These are phyloP conservation scores for Biscutella laevigata DNA, from an alignment of 441 rosid species.

Conservation along the genomic window DNA sequence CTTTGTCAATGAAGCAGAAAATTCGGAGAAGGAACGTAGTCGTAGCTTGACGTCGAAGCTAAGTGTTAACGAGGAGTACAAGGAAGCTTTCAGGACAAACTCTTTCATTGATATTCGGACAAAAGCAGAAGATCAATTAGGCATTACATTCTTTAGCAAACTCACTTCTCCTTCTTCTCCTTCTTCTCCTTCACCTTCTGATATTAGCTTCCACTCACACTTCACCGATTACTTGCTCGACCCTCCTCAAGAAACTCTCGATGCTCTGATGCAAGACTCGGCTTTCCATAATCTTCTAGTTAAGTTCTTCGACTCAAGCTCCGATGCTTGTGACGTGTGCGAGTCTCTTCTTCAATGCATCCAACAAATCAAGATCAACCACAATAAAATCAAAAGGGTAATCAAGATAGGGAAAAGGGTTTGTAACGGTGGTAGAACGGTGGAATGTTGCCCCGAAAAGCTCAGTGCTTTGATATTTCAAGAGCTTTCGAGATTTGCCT, in stretches of 20 bases:
- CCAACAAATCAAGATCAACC: constrained; percentile 44
- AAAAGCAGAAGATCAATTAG: constrained; percentile 44
- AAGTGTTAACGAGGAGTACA: constrained; percentile 68
- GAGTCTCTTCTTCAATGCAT: constrained; percentile 51
- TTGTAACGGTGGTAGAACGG: constrained; percentile 20
- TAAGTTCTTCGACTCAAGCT: constrained; percentile 49
- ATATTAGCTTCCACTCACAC: constrained; percentile 27
- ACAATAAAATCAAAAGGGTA: constrained; percentile 41
- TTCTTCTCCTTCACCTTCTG: constrained; percentile 32
- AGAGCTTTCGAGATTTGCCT: constrained; percentile 49
- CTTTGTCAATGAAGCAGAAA: constrained; percentile 38
- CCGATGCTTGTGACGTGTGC: constrained; percentile 49
- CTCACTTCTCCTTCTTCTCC: constrained; percentile 34
- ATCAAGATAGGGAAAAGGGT: constrained; percentile 32
- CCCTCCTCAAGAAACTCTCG: constrained; percentile 45
- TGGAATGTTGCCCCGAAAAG: constrained; percentile 15
- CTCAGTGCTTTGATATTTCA: constrained; percentile 20
- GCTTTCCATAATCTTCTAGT: constrained; percentile 36
- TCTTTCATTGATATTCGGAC: constrained; percentile 63
- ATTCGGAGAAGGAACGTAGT: constrained; percentile 26
- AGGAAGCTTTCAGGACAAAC: constrained; percentile 65
- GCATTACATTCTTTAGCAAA: constrained; percentile 20
- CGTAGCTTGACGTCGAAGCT: constrained; percentile 34
- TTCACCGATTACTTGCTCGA: constrained; percentile 58
- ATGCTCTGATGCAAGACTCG: constrained; percentile 28